Conservation (phyloP, 345 rosid species). For the Melastoma malabathricum region DNA sequence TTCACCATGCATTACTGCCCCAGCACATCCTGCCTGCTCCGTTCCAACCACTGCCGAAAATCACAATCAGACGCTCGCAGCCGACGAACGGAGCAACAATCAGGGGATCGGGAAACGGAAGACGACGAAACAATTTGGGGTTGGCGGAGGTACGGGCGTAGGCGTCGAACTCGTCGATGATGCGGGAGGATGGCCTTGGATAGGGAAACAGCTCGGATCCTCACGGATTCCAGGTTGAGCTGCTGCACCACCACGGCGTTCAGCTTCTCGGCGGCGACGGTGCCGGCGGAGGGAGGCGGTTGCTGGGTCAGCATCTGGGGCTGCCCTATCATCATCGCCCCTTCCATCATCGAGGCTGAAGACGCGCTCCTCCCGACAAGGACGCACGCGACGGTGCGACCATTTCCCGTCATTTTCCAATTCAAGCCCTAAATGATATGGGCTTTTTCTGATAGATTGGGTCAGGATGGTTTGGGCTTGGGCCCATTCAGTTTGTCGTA, state of each 20-base stretch:
- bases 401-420: no score
- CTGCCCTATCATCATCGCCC: conserved; percentile 9
- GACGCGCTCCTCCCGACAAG: no score
- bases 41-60: neutral
- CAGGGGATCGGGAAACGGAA: neutral
- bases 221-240: conserved; percentile 65
- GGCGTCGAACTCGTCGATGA: conserved; percentile 79
- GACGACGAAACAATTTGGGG: conserved; percentile 63
- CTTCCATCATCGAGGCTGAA: conserved; percentile 8
- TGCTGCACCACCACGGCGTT: conserved; percentile 51
- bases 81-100: neutral
- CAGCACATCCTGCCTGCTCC: conserved; percentile 70
- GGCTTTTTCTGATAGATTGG: no score
- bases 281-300: conserved; percentile 9
- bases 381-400: no score
- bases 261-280: conserved; percentile 41
- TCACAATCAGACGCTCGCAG: neutral
- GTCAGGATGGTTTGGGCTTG: no score
- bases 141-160: conserved; percentile 61
- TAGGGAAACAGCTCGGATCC: conserved; percentile 66
- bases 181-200: conserved; percentile 69
- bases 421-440: no score
- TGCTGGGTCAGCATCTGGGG: conserved; percentile 14
- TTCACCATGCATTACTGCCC: conserved; percentile 89
- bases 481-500: no score